These are phyloP conservation scores for Didymella arachidicola DNA, from an alignment of 2,329 filamentous ascomycete species.

Conservation along the genomic window DNA sequence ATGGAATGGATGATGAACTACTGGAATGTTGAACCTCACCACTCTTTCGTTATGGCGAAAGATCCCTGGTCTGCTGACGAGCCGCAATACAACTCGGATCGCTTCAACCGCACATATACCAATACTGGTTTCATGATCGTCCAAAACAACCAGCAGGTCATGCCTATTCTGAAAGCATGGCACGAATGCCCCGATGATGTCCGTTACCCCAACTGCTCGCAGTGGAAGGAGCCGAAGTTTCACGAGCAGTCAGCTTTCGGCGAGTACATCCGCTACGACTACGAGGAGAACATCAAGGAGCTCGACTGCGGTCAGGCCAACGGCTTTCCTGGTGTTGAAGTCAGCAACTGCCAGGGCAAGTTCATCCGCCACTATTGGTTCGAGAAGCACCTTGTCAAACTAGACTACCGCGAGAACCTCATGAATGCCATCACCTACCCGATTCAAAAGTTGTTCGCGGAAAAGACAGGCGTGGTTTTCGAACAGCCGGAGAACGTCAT, in stretches of 20 bases:
- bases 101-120: conserved; percentile 53
- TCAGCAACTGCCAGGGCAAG: conserved; percentile 48
- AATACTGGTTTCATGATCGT: conserved; percentile 65
- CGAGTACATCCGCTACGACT: conserved; percentile 52
- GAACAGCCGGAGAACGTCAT: conserved; percentile 45
- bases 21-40: conserved; percentile 56
- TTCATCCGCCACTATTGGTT: conserved; percentile 52
- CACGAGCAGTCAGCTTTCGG: conserved; percentile 53
- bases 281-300: conserved; percentile 49
- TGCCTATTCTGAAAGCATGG: conserved; percentile 61
- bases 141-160: conserved; percentile 60
- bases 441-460: conserved; percentile 46
- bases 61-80: conserved; percentile 52
- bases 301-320: conserved; percentile 51
- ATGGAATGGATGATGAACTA: conserved; percentile 61
- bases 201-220: conserved; percentile 47
- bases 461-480: conserved; percentile 40
- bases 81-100: conserved; percentile 52
- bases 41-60: conserved; percentile 56
- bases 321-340: conserved; percentile 47
- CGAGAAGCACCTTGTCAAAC: conserved; percentile 45
- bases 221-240: conserved; percentile 50
- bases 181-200: conserved; percentile 50
- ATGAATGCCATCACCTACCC: conserved; percentile 50
- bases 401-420: conserved; percentile 46